Base-by-base conservation (phyloP, 768 basidiomycete species). In the Termitomyces sp. region DNA sequence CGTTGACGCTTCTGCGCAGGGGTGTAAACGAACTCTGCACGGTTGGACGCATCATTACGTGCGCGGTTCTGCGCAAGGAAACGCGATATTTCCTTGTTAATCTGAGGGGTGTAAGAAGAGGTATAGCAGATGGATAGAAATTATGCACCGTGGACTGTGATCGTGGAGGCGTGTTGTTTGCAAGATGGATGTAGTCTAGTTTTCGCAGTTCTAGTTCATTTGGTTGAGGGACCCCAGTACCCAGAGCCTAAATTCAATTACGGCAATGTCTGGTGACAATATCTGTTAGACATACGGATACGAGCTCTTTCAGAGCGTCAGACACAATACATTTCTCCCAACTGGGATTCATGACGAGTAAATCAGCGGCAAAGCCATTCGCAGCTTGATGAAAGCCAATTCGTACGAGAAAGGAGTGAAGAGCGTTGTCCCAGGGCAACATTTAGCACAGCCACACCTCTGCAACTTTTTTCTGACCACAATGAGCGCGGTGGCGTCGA, bases 41-140 rank as follows among this genome's bases (percentile, higher is more conserved):
- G 83, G 62, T 93, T 93, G 10, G 90, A 92, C 35, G 79, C 79
- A 62, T 89, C 84, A 60, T 89, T 91, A 41, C 83, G 81, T 1
- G 84, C 82, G 6, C 88, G 79, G 49, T 85, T 91, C 46, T 76
- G 73, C 0, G 88, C 86, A 1, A 93, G 78, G 53, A 92, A 86
- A 41, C 73, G 66, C 2, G 91, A 88, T 29, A 93, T 86, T 6
- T 82, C 81, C 66, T 81, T 87, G 54, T 79, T 91, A 31, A 85
- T 74, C 91, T 88, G 59, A 29, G 16, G 20, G 36, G 33, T 59
- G 6, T 38, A 44, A 57, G 57, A 41, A n/a, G 38, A 16, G n/a
- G n/a, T 29, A 20, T 12, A 31, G 35, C 27, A n/a, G 11, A 11
- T 10, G n/a, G 31, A 54, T 12, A 51, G 53, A 5, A 18, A n/a